Base-by-base conservation (phyloP, 306 rosid genomes). In the Calophaca sinica region DNA sequence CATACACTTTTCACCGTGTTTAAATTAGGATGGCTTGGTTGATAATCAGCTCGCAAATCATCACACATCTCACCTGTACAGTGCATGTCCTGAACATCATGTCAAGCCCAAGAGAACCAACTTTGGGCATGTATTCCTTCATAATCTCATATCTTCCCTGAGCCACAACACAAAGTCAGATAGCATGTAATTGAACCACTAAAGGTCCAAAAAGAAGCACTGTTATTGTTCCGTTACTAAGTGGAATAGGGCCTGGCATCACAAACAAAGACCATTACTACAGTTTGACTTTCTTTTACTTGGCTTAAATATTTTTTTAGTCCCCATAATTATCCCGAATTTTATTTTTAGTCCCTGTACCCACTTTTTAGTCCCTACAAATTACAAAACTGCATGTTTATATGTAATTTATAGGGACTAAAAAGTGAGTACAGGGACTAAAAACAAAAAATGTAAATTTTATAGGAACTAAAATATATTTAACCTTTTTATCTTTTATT, bases 11-110 rank as follows among this genome's bases (percentile, higher is more conserved):
- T 72, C 75, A 49, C 62, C 79, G 65, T 12, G 31, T 28, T 51
- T 44, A 74, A 70, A 65, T 78, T 44, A 48, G 42, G 50, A 70
- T 46, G 15, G 14, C 41, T 62, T 54, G 33, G 53, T 53, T 28
- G 70, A 68, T 55, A 49, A 66, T 67, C 70, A 15, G 52, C 59
- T 60, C 54, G 67, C 31, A 66, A 38, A 59, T 63, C 60, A 76
- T 49, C 63, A 49, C 7, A 46, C 9, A 67, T 75, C 84, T 82
- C 82, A 92, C 99, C 96, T 96, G 99, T 45, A 96, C 99, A 50
- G 99, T 96, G 85, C 98, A 96, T 51, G 99, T 96, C 87, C 99
- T 87, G 85, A 92, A 90, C 99, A 92, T 96, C 98, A 92, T 92
- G 83, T 96, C 98, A 73, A 92, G 97, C 74, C 98, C 99, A 28